Base-by-base conservation (phyloP, 2,329 filamentous ascomycete species). In the Talaromyces sp. region DNA sequence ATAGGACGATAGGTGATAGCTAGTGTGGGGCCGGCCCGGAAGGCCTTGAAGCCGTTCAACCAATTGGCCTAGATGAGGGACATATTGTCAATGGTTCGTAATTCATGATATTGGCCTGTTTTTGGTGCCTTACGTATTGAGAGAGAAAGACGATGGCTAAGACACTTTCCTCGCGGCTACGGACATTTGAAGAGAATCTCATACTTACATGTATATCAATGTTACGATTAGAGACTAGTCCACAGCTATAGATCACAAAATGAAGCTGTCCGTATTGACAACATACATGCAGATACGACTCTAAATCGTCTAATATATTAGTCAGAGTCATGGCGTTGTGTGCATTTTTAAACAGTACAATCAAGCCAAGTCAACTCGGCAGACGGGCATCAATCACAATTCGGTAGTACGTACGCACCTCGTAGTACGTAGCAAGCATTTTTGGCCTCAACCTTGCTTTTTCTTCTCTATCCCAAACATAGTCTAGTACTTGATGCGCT, bases 1-100 rank as follows among this genome's bases (percentile, higher is more conserved):
- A 59, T 59, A 41, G 37, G 22, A 19, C 13, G 49, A 33, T 31
- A 54, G 50, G 31, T 54, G 11, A 37, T 45, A 47, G 61, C 61
- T 63, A 35, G 61, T 62, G 61, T 63, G 61, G 61, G 61, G 61
- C 50, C 37, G 61, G 61, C 50, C 39, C 25, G 31, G 49, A 17
- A 35, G 37, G 41, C 37, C 25, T n/a, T 41, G 37, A 59, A 22
- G 35, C 35, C 37, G 35, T 31, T 45, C 39, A 1, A 59, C 56
- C 52, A 56, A 56, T 56, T 37, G 33, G n/a, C 25, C 33, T 31
- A 54, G 31, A 54, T 35, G 31, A 11, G 19, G 50, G 17, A 56
- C 52, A 25, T 25, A 56, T 56, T 37, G 5, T 22, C 27, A 37
- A 52, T 15, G 33, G 11, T 37, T 19, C 5, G 10, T 35, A 15